phyloP scores from a whole-genome alignment of 768 basidiomycete species.

The Naganishia friedmannii region DNA sequence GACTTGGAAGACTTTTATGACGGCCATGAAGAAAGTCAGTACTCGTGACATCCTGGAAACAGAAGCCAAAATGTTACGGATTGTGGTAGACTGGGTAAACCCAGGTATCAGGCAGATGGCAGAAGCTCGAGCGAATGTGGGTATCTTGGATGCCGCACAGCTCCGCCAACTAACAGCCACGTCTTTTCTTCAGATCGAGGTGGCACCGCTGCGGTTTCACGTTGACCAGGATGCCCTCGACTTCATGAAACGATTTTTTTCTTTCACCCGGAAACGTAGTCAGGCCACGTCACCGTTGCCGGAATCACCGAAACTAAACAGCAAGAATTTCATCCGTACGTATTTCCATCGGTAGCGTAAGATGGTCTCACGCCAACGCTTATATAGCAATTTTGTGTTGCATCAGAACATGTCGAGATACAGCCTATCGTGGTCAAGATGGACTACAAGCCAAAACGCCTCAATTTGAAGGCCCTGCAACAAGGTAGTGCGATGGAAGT shows the following conservation, averaged over 20 bases:
- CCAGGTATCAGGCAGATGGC: conserved; percentile 59
- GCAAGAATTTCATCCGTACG: conserved; percentile 72
- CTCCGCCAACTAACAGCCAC: neutral
- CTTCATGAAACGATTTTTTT: conserved; percentile 94
- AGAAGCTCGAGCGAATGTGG: conserved; percentile 73
- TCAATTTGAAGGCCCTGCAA: conserved; percentile 84
- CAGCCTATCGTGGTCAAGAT: conserved; percentile 92
- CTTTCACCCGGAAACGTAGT: conserved; percentile 60
- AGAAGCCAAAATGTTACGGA: conserved; percentile 85
- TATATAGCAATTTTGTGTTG: neutral
- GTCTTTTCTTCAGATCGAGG: conserved; percentile 65
- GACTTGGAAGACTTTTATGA: conserved; percentile 97
- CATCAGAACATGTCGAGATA: conserved; percentile 74
- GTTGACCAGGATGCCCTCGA: conserved; percentile 98
- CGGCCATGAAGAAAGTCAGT: conserved; percentile 54
- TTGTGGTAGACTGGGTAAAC: conserved; percentile 71
- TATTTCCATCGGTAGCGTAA: neutral
- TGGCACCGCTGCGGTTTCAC: conserved; percentile 83
- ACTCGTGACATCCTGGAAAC: conserved; percentile 61
- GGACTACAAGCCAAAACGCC: conserved; percentile 96
- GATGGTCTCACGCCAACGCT: neutral
- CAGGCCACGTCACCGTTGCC: conserved; percentile 50
- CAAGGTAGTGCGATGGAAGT: conserved; percentile 91
- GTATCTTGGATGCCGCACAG: conserved; percentile 43
- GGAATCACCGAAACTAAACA: conserved; percentile 45